Evolutionary conservation across 768 basidiomycete species (phyloP).

Genomic region (Leccinum pellstonianum): DNA sequence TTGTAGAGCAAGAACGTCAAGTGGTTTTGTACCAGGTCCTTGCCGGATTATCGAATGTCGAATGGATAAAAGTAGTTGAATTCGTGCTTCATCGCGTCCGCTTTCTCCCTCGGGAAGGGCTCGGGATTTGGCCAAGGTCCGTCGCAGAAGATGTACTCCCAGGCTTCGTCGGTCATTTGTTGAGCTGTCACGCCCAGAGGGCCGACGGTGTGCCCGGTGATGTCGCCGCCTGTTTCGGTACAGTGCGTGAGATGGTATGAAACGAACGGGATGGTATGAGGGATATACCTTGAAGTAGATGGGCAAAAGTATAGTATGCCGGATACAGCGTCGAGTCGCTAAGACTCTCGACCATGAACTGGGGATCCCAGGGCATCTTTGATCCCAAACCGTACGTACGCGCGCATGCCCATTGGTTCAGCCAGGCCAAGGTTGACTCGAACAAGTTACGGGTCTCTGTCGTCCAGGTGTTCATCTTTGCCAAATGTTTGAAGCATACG

Average conservation of each 20-base stretch:
- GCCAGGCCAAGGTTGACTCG: constrained; percentile 88
- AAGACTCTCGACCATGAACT: constrained; percentile 94
- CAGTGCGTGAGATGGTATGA: neutral
- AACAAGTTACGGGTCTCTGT: constrained; percentile 82
- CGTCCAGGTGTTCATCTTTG: constrained; percentile 86
- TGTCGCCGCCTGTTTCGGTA: constrained; percentile 19
- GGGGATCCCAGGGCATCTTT: constrained; percentile 93
- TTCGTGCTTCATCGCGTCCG: constrained; percentile 88
- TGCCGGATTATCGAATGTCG: constrained; percentile 96
- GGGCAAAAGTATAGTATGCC: constrained; percentile 94
- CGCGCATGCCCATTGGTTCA: constrained; percentile 99
- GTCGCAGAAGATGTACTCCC: constrained; percentile 89
- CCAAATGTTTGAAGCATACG: constrained; percentile 55
- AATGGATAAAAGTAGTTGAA: constrained; percentile 98
- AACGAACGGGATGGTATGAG: too few species aligned
- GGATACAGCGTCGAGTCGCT: constrained; percentile 99
- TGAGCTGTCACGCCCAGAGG: constrained; percentile 67
- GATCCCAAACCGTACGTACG: constrained; percentile 95
- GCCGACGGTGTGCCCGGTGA: too few species aligned
- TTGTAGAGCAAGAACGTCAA: constrained; percentile 92
- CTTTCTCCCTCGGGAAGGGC: constrained; percentile 71
- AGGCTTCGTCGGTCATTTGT: constrained; percentile 96
- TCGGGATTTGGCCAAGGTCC: constrained; percentile 72
- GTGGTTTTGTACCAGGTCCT: constrained; percentile 95
- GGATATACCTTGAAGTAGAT: constrained; percentile 81